A percentile compares a stretch with the other conserved stretches of the same genome.
phyloP scores from a whole-genome alignment of 1,284 basidiomycete species.

The Dichomitus squalens region DNA sequence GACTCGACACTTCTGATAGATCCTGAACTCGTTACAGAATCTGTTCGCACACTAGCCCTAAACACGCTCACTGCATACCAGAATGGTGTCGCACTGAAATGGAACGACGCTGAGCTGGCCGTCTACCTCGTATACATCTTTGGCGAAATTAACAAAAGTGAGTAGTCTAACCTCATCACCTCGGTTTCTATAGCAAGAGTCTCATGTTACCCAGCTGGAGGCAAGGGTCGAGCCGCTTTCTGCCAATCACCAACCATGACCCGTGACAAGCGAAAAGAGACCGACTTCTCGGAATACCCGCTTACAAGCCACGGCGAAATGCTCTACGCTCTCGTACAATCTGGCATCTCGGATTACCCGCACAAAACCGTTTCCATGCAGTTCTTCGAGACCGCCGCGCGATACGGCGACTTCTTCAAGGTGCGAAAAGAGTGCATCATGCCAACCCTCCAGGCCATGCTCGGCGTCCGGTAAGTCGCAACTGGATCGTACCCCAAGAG shows the following conservation, averaged over 20 bases:
- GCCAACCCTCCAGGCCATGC: constrained; percentile 87
- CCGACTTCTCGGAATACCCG: constrained; percentile 85
- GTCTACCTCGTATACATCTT: constrained; percentile 93
- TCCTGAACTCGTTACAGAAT: constrained; percentile 75
- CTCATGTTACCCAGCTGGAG: constrained; percentile 51
- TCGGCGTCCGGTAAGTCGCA: constrained; percentile 71
- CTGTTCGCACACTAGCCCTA: constrained; percentile 71
- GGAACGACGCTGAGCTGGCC: constrained; percentile 95
- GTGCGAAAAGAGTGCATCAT: constrained; percentile 86
- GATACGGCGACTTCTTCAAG: constrained; percentile 97
- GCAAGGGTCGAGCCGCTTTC: constrained; percentile 77
- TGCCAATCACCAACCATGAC: constrained; percentile 70
- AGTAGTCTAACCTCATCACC: constrained; percentile 42
- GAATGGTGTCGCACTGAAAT: constrained; percentile 66
- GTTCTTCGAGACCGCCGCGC: constrained; percentile 90
- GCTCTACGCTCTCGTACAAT: constrained; percentile 82
- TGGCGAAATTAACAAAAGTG: constrained; percentile 83
- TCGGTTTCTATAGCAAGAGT: not conserved
- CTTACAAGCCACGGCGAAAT: constrained; percentile 92
- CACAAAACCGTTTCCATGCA: constrained; percentile 90
- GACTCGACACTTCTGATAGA: constrained; percentile 85
- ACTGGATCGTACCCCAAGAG: no score
- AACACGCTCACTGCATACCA: constrained; percentile 73
- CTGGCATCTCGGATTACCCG: constrained; percentile 82
- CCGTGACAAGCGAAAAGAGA: constrained; percentile 64